phyloP scores from a whole-genome alignment of 192 early-diverging fungal species.

The Kappamyces sp. region DNA sequence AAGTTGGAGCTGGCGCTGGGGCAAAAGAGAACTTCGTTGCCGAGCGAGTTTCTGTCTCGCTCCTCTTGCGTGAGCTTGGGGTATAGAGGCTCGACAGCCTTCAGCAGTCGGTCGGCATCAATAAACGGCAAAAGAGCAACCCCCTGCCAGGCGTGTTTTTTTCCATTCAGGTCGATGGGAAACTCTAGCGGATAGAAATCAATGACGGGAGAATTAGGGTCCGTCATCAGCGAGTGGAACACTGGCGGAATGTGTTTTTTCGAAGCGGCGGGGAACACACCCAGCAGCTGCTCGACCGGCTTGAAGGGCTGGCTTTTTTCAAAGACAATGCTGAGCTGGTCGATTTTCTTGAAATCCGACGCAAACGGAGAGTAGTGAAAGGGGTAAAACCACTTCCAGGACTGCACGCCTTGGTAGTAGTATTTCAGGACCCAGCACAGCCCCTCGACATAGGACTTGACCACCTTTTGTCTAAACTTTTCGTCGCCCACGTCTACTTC shows the following conservation, averaged over 20 bases:
- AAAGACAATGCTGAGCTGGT: conserved; percentile 59
- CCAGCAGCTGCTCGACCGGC: conserved; percentile 98
- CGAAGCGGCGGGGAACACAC: conserved; percentile 86
- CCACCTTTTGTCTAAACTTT: conserved; percentile 47
- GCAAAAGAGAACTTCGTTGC: conserved; percentile 36
- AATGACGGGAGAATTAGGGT: conserved; percentile 79
- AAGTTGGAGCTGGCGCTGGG: conserved; percentile 27
- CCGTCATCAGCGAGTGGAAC: conserved; percentile 81
- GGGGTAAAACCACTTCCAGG: conserved; percentile 98
- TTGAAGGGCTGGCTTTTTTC: conserved; percentile 81
- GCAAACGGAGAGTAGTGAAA: conserved; percentile 96
- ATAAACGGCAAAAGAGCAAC: conserved; percentile 98
- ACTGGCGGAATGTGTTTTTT: conserved; percentile 74
- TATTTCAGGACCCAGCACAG: conserved; percentile 97
- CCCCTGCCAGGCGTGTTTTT: conserved; percentile 96
- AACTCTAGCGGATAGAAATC: conserved; percentile 93
- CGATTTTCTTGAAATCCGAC: conserved; percentile 63
- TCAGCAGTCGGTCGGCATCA: conserved; percentile 77
- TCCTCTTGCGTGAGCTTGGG: conserved; percentile 38
- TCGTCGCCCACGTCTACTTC: conserved; percentile 54
- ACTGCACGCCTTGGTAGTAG: conserved; percentile 92
- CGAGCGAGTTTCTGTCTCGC: conserved; percentile 30
- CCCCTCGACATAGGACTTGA: conserved; percentile 81
- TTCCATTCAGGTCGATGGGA: conserved; percentile 94
- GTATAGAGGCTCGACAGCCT: conserved; percentile 64